Evolutionary conservation across 768 basidiomycete genomes (phyloP).

Genomic region (Lactifluus subvellereus): DNA sequence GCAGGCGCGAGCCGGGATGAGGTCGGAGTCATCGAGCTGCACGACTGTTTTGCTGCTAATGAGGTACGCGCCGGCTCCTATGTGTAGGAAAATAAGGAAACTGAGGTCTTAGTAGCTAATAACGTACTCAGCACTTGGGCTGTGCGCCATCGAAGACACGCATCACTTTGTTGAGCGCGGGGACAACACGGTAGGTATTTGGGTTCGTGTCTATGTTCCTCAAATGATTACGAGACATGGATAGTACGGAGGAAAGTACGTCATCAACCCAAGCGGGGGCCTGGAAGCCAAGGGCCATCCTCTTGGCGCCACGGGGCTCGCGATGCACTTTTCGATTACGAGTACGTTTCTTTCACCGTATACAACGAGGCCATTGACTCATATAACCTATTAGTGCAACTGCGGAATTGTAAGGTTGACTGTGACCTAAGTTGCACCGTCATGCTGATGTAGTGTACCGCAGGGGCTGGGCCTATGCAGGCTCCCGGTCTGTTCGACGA

Average conservation of each 20-base stretch:
- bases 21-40: slow-evolving; percentile 80
- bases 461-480: slow-evolving; percentile 85
- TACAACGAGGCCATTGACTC: not conserved
- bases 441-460: not conserved
- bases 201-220: not conserved
- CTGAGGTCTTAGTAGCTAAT: slow-evolving; percentile 47
- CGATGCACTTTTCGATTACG: slow-evolving; percentile 84
- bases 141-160: slow-evolving; percentile 61
- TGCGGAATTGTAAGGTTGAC: slow-evolving; percentile 51
- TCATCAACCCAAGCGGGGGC: slow-evolving; percentile 80
- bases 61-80: slow-evolving; percentile 42
- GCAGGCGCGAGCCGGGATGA: slow-evolving; percentile 65
- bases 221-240: not conserved
- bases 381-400: slow-evolving; percentile 50
- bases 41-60: slow-evolving; percentile 82
- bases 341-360: slow-evolving; percentile 39
- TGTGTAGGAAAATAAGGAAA: not conserved
- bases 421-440: not conserved
- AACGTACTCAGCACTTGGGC: slow-evolving; percentile 74
- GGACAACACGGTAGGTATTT: slow-evolving; percentile 63
- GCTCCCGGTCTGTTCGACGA: slow-evolving; percentile 68
- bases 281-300: slow-evolving; percentile 89
- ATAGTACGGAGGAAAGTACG: slow-evolving; percentile 79
- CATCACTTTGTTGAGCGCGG: slow-evolving; percentile 67
- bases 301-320: slow-evolving; percentile 74